Percentiles rank a stretch among this genome's conserved stretches.
phyloP scores from a whole-genome alignment of 2,329 filamentous ascomycete species.

The Alternaria solani region DNA sequence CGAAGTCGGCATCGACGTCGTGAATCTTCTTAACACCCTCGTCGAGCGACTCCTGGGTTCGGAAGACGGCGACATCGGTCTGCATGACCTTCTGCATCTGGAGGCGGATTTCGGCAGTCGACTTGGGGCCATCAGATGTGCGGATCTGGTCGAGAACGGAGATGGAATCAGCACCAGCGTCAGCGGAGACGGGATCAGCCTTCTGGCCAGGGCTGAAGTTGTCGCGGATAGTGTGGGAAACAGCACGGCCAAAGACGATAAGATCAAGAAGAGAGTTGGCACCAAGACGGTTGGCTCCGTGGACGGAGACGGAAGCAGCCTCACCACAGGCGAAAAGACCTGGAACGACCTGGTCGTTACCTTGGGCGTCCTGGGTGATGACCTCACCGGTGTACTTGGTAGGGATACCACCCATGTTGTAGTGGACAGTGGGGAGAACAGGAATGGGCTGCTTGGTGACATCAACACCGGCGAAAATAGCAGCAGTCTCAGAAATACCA shows the following conservation, averaged over 20 bases:
- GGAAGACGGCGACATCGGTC: constrained; percentile 95
- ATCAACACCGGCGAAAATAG: constrained; percentile 96
- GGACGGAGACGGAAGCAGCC: constrained; percentile 95
- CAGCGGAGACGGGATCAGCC: constrained; percentile 80
- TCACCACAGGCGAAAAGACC: constrained; percentile 97
- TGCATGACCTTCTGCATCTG: constrained; percentile 99
- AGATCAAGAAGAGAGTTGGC: constrained; percentile 98
- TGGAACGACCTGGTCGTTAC: constrained; percentile 91
- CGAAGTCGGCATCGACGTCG: constrained; percentile 81
- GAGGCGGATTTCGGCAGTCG: constrained; percentile 84
- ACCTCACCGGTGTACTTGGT: constrained; percentile 98
- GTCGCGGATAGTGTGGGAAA: constrained; percentile 96
- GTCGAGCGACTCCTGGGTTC: constrained; percentile 90
- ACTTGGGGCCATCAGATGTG: constrained; percentile 83
- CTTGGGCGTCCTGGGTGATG: constrained; percentile 82
- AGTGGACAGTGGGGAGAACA: constrained; percentile 95
- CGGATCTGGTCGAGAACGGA: constrained; percentile 84
- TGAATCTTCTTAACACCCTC: constrained; percentile 90
- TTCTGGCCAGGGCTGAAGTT: constrained; percentile 85
- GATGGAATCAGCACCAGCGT: constrained; percentile 89
- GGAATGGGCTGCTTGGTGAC: constrained; percentile 97
- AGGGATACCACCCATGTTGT: constrained; percentile 99
- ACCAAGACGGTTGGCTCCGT: constrained; percentile 96
- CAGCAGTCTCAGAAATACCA: constrained; percentile 97
- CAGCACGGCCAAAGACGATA: constrained; percentile 96